phyloP scores from a whole-genome alignment of 2,329 filamentous ascomycete genomes.

The Penicillium sumatraense region DNA sequence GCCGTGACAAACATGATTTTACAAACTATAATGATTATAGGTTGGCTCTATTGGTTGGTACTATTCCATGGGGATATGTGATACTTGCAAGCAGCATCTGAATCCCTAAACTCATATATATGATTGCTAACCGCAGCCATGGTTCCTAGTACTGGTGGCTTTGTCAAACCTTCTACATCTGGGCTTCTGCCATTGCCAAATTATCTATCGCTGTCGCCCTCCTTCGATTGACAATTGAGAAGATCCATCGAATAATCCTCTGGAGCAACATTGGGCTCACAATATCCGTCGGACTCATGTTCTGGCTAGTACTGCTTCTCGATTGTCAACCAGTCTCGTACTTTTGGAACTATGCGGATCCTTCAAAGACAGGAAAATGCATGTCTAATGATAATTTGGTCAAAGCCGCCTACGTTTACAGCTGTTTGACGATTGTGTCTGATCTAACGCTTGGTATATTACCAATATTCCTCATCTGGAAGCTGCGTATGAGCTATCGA shows the following conservation, averaged over 20 bases:
- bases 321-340: background rate
- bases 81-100: background rate
- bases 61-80: background rate
- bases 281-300: constrained; percentile 46
- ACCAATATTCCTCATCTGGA: constrained; percentile 24
- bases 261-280: constrained; percentile 46
- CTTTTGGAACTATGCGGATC: background rate
- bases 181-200: constrained; percentile 49
- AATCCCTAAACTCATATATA: background rate
- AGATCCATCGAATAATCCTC: constrained; percentile 50
- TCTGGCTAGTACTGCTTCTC: constrained; percentile 21
- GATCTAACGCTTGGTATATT: constrained; percentile 25
- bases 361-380: constrained; percentile 15
- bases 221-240: constrained; percentile 49
- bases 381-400: constrained; percentile 10
- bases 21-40: background rate
- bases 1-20: background rate
- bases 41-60: background rate
- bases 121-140: background rate
- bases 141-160: constrained; percentile 48
- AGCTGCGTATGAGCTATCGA: constrained; percentile 25
- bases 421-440: constrained; percentile 16
- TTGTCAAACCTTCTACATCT: constrained; percentile 53
- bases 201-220: constrained; percentile 55
- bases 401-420: constrained; percentile 25